A percentile compares a stretch with the other conserved stretches of the same genome.
Conservation (phyloP, 495 filamentous ascomycete genomes). For the Penicillium goetzii region DNA sequence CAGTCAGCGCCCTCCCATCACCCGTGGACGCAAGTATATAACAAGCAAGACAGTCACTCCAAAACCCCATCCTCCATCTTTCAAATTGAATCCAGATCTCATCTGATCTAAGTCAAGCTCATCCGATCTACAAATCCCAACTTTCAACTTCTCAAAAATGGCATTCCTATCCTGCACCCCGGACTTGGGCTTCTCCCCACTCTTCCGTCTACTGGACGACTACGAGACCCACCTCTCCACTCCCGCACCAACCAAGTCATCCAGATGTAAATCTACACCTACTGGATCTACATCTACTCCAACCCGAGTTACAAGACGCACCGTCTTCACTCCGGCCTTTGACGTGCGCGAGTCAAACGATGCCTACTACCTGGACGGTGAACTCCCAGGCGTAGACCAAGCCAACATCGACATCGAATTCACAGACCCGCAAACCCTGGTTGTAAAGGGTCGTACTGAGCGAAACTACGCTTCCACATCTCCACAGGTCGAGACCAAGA, state of each 20-base stretch:
- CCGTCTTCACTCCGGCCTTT: slow-evolving; percentile 72
- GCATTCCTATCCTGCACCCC: slow-evolving; percentile 63
- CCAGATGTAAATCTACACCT: neutral
- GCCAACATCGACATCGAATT: slow-evolving; percentile 83
- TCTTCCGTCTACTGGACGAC: slow-evolving; percentile 80
- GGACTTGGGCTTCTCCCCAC: slow-evolving; percentile 64
- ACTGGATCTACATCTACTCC: slow-evolving; percentile 20
- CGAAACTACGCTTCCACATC: slow-evolving; percentile 45
- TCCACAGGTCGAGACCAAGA: neutral
- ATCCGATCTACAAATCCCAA: slow-evolving; percentile 6
- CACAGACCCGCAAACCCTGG: slow-evolving; percentile 74
- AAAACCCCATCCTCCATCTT: slow-evolving; percentile 4
- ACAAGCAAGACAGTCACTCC: neutral
- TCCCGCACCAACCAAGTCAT: slow-evolving; percentile 13
- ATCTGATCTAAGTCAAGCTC: neutral
- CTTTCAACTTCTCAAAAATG: slow-evolving; percentile 46
- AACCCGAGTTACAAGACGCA: slow-evolving; percentile 28
- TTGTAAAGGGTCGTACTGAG: slow-evolving; percentile 71
- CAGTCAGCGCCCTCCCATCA: slow-evolving; percentile 5
- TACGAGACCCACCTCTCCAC: slow-evolving; percentile 58
- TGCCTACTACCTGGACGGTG: slow-evolving; percentile 81
- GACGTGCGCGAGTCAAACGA: slow-evolving; percentile 73
- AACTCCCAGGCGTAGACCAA: slow-evolving; percentile 82
- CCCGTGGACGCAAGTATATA: slow-evolving; percentile 5
- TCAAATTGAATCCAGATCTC: neutral